A percentile compares a stretch with the other conserved stretches of the same genome.
phyloP scores from a whole-genome alignment of 2,329 filamentous ascomycete species.

The Rosellinia necatrix region DNA sequence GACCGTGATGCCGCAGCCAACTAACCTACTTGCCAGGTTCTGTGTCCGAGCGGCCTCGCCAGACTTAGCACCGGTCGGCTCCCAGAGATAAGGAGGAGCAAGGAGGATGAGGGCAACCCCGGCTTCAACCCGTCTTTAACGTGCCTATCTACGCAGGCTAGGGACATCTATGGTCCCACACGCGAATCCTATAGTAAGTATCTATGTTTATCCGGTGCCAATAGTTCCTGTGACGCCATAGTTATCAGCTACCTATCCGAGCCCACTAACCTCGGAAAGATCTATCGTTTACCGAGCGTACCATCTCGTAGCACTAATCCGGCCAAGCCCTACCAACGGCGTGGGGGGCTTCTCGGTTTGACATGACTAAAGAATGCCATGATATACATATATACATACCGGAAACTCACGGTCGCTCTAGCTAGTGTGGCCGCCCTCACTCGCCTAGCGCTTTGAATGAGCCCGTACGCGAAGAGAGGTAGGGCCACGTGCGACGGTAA shows the following conservation, averaged over 20 bases:
- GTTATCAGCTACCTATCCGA: constrained; percentile 17
- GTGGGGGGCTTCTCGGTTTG: constrained; percentile 20
- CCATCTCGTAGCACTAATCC: constrained; percentile 8
- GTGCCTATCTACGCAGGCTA: neutral
- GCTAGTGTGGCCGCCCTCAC: constrained; percentile 1
- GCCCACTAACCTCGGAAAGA: constrained; percentile 21
- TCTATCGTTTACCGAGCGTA: constrained; percentile 21
- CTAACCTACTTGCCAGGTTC: neutral
- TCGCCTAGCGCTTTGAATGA: neutral
- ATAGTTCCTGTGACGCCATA: constrained; percentile 8
- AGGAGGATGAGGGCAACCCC: too few relatives aligned
- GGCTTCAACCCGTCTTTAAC: neutral
- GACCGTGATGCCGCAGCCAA: neutral
- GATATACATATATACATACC: too few relatives aligned
- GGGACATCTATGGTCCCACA: neutral
- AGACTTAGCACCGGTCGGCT: neutral
- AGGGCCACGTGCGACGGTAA: too few relatives aligned
- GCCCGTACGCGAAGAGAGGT: neutral
- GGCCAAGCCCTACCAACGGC: constrained; percentile 18
- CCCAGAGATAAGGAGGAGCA: neutral
- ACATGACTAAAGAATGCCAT: constrained; percentile 7
- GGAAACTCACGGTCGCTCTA: constrained; percentile 8
- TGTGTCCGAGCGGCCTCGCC: neutral
- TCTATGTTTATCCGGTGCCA: constrained; percentile 1
- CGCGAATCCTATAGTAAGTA: constrained; percentile 6